Conservation (phyloP, 805 yeast genomes). For the Ogataea wickerhamii region DNA sequence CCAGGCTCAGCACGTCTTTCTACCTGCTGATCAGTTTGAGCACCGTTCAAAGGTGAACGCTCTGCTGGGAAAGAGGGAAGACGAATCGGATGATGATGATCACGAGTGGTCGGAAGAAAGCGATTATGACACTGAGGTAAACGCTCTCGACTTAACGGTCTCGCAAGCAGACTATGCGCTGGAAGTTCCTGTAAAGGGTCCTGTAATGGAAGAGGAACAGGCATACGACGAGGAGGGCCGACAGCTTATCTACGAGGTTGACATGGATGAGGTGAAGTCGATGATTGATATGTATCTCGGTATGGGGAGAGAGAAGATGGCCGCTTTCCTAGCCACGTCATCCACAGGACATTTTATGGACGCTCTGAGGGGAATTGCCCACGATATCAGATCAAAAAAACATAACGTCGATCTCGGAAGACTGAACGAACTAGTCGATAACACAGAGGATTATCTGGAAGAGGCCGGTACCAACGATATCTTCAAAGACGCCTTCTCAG, state of each 20-base stretch:
- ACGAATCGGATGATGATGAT: constrained; percentile 6
- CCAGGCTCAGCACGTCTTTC: not conserved
- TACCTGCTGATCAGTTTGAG: not conserved
- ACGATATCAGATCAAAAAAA: constrained; percentile 12
- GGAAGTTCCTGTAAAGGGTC: constrained; percentile 27
- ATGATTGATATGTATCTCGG: constrained; percentile 19
- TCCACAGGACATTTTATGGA: constrained; percentile 24
- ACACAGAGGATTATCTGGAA: constrained; percentile 13
- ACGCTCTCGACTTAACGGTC: constrained; percentile 1
- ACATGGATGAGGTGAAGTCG: constrained; percentile 23
- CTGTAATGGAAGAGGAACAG: constrained; percentile 20
- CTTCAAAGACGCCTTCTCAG: constrained; percentile 13
- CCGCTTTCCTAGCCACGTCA: constrained; percentile 26
- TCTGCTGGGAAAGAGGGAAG: not conserved
- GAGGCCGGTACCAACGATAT: constrained; percentile 11
- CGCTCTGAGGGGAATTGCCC: constrained; percentile 18
- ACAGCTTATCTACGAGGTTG: constrained; percentile 22
- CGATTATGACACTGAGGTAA: not conserved
- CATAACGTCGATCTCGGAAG: constrained; percentile 8
- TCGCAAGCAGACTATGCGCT: constrained; percentile 4
- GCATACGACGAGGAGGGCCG: constrained; percentile 21
- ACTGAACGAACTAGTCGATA: constrained; percentile 11
- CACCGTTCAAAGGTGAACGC: not conserved
- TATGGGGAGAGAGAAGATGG: constrained; percentile 28
- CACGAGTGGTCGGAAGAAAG: constrained; percentile 1